Base-by-base conservation (phyloP, 306 rosid species). In the Neltuma alba region DNA sequence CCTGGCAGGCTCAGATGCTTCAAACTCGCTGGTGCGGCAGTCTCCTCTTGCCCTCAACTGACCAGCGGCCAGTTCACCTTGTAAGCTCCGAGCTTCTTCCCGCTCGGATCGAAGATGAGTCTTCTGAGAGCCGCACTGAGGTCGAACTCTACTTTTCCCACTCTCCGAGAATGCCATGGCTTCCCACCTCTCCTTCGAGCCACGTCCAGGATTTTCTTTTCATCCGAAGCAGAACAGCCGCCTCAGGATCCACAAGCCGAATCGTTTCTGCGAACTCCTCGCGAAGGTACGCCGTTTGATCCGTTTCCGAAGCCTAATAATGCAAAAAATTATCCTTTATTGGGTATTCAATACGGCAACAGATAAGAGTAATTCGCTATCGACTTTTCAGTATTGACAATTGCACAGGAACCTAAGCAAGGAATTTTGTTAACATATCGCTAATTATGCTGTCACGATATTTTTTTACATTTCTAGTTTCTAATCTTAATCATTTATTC, bases 221-320 rank as follows among this genome's bases (percentile, higher is more conserved):
- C 97, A 20, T 85, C 98, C 58, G 93, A 86, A 61, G 79, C 90
- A 3, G 77, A 80, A 62, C 86, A 83, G 40, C 89, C 88, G 2
- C 84, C 80, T 8, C 83, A 42, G 70, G 82, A 76, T 67, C 45
- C 93, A 42, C 45, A 70, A 0, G 18, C 44, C 36, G 79, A 83
- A 36, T 50, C 72, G 0, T 87, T 90, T 72, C 64, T 85, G 6
- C 70, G 54, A 68, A 65, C 80, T 57, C 23, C 81, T 8, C 20
- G n/a, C 45, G 16, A 86, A 38, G 91, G 99, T 92, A 48, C 54
- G 66, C 20, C 5, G 0, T 37, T 60, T 33, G 41, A 15, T 57
- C 72, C 16, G 7, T 23, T 27, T 75, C 33, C 21, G n/a, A 3
- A 50, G 69, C 2, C 54, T 66, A 5, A 14, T 42, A 25, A 3